Evolutionary conservation across 73 alveolate genomes (phyloP).

Genomic region (Paramecium bursaria): DNA sequence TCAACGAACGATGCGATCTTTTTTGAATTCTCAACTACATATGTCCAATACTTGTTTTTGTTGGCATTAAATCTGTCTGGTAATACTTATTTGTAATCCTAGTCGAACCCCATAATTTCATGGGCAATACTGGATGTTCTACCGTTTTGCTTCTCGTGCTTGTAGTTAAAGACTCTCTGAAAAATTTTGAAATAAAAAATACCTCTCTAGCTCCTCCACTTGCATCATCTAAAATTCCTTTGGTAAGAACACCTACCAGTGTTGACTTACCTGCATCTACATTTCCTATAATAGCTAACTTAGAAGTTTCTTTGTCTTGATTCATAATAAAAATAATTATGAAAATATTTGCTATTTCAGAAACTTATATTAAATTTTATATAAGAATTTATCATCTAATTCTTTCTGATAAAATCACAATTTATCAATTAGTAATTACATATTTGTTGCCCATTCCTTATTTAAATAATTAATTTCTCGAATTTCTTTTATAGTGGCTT

Average conservation of each 20-base stretch:
- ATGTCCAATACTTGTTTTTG: conserved; percentile 90
- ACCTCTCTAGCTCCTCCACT: conserved; percentile 94
- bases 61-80: conserved; percentile 82
- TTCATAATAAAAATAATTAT: too few relatives aligned
- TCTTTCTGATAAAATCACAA: too few relatives aligned
- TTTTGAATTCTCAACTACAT: conserved; percentile 79
- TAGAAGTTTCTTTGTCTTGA: conserved; percentile 30
- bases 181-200: neutral
- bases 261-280: conserved; percentile 98
- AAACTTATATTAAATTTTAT: too few relatives aligned
- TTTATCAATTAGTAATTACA: conserved; percentile 37
- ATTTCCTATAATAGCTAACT: conserved; percentile 68
- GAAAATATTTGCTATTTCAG: too few relatives aligned
- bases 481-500: neutral
- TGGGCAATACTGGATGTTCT: conserved; percentile 95
- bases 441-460: conserved; percentile 35
- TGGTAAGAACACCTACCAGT: conserved; percentile 96
- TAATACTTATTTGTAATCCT: conserved; percentile 72
- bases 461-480: conserved; percentile 9
- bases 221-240: conserved; percentile 97
- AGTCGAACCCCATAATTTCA: conserved; percentile 92
- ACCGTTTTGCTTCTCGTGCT: conserved; percentile 97
- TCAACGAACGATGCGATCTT: conserved; percentile 89
- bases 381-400: too few relatives aligned
- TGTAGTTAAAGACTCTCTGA: conserved; percentile 92